These are phyloP conservation scores for Aspergillus novoparasiticus DNA, from an alignment of 2,329 filamentous ascomycete genomes.

Conservation along the genomic window DNA sequence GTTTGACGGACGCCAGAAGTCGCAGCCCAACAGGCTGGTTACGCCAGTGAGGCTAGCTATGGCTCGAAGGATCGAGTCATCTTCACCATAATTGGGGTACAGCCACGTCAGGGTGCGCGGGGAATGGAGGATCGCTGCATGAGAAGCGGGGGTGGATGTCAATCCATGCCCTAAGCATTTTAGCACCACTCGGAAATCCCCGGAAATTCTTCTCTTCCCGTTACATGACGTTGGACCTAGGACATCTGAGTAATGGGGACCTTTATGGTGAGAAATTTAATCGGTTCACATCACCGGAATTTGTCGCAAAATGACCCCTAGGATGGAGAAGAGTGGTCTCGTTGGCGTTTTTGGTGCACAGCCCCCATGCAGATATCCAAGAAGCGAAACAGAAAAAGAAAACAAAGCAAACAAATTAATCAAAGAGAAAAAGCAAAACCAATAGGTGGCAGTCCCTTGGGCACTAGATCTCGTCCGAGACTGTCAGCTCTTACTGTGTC, in stretches of 20 bases:
- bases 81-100: background rate
- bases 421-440: background rate
- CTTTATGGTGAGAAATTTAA: background rate
- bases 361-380: background rate
- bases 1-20: background rate
- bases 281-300: background rate
- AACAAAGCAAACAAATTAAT: background rate
- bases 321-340: background rate
- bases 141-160: background rate
- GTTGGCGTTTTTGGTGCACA: background rate
- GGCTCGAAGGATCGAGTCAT: background rate
- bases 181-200: background rate
- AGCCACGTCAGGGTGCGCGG: background rate
- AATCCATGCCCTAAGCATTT: background rate
- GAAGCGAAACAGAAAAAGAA: background rate
- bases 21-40: background rate
- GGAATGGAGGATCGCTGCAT: background rate
- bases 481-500: background rate
- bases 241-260: background rate
- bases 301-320: background rate
- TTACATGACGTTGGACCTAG: background rate
- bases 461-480: background rate
- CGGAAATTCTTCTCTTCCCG: background rate
- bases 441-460: background rate
- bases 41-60: background rate